Base-by-base conservation (phyloP, 2,329 filamentous ascomycete species). In the Elsinoe necatrix region DNA sequence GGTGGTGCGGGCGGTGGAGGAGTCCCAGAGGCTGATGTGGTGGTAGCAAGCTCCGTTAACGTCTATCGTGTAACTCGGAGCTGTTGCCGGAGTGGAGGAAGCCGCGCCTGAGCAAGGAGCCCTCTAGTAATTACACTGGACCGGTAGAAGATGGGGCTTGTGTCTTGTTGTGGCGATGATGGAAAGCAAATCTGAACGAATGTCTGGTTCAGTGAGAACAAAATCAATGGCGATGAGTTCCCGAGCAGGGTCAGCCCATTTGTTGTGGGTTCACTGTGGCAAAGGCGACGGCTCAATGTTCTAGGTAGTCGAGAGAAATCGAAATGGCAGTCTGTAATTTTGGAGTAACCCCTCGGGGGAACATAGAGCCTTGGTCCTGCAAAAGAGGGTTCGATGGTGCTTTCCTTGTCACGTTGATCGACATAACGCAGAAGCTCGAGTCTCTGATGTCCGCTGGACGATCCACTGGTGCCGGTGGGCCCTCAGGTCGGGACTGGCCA, bases 371-470 rank as follows among this genome's bases (percentile, higher is more conserved):
- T 52, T 52, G 29, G 48, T 35, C 14, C 25, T 4, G 12, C 14
- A 42, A 56, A 45, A 56, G 54, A 47, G 54, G 54, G 41, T 56
- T 56, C 21, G 54, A 47, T 55, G 52, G 52, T 42, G 35, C 39
- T 56, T 56, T 56, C 39, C 41, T 48, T 45, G 54, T 48, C 54
- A 56, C 39, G 54, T 56, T 37, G 54, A 56, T 56, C 54, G 54
- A 45, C 54, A 55, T 55, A 56, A 56, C 41, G 54, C 54, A 56
- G 54, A 56, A 56, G 54, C 54, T 45, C 42, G 25, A 56, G 41
- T 42, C 39, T 39, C 20, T 42, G 29, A 35, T 56, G 54, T 56
- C 29, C 41, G 54, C 29, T 34, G 50, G 39, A 37, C 41, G 42
- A 56, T 56, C 54, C 42, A 48, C 42, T 42, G 54, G 54, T 45